Evolutionary conservation across 257 asterid species (phyloP), one percentile per base, ranked within the genome.

Genomic region (Primulina huaijiensis): DNA sequence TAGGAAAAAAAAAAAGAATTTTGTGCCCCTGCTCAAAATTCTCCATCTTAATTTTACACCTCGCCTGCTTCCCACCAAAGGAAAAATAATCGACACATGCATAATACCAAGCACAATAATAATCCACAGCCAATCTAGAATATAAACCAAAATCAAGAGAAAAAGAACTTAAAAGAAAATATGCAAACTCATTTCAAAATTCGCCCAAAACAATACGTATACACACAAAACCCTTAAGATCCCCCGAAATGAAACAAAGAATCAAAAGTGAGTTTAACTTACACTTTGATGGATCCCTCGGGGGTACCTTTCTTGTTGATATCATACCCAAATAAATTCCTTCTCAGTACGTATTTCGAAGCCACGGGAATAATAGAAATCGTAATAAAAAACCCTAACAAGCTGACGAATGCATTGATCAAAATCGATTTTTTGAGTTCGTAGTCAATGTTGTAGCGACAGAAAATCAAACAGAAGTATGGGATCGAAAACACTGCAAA

Each of bases 261-360:
- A 10, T 43, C 30, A 29, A n/a, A 34, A 70, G 16, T 8, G 43
- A 40, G 19, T 23, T 27, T 50, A 56, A 72, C 96, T 83, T 85
- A 92, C 98, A 92, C 97, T 88, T 89, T 86, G 69, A 92, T 79
- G 75, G 95, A 79, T 75, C 98, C 98, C 52, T 86, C 88, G 56
- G 95, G 87, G n/a, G 98, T 92, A 31, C 96, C 98, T 76, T 80
- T 92, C 88, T 92, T 92, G 74, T 92, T 92, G 70, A 92, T 89
- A 73, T 90, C 98, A 65, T 78, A 86, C 34, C 98, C 97, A 79
- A 86, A 90, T 23, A 92, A 84, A 84, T 88, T 89, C 82, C 92
- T 83, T 60, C 95, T 77, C 80, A 77, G 64, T 6, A 90, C 95
- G 60, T 86, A 86, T 77, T 83, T 92, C 0, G 96, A 80, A 10